Evolutionary conservation across 2,329 filamentous ascomycete species (phyloP).

Genomic region (Alternaria novae-zelandiae): DNA sequence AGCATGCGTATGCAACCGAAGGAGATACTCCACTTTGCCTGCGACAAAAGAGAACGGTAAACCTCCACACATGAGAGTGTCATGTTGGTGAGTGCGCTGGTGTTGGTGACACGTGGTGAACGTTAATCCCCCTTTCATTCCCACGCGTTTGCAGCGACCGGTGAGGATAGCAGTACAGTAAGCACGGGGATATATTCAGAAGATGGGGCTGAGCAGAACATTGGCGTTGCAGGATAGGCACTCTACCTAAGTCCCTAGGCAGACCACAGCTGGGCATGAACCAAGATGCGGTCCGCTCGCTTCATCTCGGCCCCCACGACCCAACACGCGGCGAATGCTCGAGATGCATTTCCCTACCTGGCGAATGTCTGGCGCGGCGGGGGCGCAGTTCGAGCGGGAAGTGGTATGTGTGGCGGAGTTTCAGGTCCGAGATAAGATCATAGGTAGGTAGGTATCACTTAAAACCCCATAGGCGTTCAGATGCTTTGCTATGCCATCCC

Average conservation of each 20-base stretch:
- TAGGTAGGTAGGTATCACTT: not conserved
- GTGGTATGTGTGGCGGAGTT: not conserved
- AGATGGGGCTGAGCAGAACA: not conserved
- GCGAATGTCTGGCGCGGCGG: not conserved
- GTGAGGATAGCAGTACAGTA: not conserved
- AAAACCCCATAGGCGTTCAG: not conserved
- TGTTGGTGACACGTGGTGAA: not conserved
- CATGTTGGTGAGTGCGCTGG: not conserved
- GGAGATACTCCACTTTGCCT: too few relatives aligned
- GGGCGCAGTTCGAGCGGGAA: not conserved
- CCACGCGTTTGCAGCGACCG: not conserved
- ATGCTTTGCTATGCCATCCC: not conserved
- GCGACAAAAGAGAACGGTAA: too few relatives aligned
- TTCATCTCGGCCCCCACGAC: not conserved
- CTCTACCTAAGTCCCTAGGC: not conserved
- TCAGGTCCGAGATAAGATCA: not conserved
- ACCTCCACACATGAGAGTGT: not conserved
- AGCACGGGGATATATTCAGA: not conserved
- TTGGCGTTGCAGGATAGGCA: not conserved
- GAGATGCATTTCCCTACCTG: not conserved
- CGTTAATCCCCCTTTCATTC: not conserved
- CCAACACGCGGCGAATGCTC: not conserved
- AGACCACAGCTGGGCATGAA: not conserved
- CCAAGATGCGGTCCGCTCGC: not conserved
- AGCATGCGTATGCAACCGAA: too few relatives aligned